These are phyloP conservation scores for Nemania bipapillata DNA, from an alignment of 2,329 filamentous ascomycete species.

Conservation along the genomic window DNA sequence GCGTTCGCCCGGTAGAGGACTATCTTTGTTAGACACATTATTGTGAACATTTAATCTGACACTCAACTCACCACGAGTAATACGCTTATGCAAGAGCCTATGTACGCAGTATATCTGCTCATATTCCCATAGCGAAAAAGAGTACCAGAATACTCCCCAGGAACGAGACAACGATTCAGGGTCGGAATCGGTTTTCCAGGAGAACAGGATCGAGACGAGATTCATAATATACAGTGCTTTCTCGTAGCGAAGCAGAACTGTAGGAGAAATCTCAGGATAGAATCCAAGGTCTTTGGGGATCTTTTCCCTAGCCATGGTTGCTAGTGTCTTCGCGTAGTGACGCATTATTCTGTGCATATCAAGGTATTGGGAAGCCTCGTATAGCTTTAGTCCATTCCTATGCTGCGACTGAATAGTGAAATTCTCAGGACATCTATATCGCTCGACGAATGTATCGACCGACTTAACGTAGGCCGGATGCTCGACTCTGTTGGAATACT, in stretches of 20 bases:
- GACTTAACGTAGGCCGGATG: background rate
- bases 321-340: background rate
- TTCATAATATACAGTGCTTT: constrained; percentile 20
- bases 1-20: background rate
- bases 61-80: background rate
- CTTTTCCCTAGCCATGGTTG: background rate
- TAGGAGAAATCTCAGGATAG: background rate
- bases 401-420: background rate
- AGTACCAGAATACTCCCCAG: constrained; percentile 24
- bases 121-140: constrained; percentile 21
- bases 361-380: background rate
- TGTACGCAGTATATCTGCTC: constrained; percentile 21
- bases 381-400: background rate
- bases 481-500: background rate
- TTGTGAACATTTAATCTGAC: too few relatives aligned
- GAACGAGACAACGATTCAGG: background rate
- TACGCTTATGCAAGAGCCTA: background rate
- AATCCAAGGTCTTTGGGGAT: background rate
- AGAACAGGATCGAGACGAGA: constrained; percentile 10
- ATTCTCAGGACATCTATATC: background rate
- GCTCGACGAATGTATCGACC: background rate
- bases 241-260: constrained; percentile 13
- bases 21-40: constrained; percentile 1
- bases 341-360: background rate
- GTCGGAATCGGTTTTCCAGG: background rate